These are phyloP conservation scores for Phaffomyces antillensis DNA, from an alignment of 805 yeast genomes.

Conservation along the genomic window DNA sequence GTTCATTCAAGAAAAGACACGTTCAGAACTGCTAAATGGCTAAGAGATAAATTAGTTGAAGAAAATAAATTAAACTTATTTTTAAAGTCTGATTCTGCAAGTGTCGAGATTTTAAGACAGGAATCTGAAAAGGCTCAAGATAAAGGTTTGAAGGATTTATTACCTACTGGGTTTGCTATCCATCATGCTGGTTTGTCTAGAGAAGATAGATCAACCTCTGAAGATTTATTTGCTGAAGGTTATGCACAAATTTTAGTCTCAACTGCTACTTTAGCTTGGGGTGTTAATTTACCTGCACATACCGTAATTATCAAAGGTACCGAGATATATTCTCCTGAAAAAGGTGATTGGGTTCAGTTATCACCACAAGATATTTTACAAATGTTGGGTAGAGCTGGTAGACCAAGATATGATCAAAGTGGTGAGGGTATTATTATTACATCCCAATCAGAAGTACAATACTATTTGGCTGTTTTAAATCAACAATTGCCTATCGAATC, in stretches of 20 bases:
- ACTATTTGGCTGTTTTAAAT: constrained; percentile 82
- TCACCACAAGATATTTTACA: constrained; percentile 93
- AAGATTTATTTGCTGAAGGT: constrained; percentile 85
- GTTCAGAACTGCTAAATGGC: constrained; percentile 68
- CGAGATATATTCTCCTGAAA: constrained; percentile 85
- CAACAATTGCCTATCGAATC: constrained; percentile 92
- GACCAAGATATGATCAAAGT: constrained; percentile 86
- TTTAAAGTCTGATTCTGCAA: constrained; percentile 39
- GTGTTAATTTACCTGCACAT: constrained; percentile 93
- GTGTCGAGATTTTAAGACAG: constrained; percentile 51
- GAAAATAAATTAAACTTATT: constrained; percentile 41
- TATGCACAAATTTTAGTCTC: constrained; percentile 77
- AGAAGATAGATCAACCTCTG: constrained; percentile 69
- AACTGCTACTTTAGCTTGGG: constrained; percentile 95
- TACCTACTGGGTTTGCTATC: constrained; percentile 73
- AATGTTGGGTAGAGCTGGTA: constrained; percentile 97
- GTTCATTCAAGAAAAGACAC: constrained; percentile 96
- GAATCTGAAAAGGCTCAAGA: constrained; percentile 56
- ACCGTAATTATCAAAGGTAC: constrained; percentile 93
- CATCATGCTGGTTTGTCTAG: constrained; percentile 87
- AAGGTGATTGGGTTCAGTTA: constrained; percentile 83
- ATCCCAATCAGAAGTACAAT: constrained; percentile 75
- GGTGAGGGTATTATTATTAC: constrained; percentile 96
- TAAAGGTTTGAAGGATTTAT: constrained; percentile 46
- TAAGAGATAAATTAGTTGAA: constrained; percentile 54